A percentile compares a stretch with the other conserved stretches of the same genome.
Evolutionary conservation across 768 basidiomycete species (phyloP).

Genomic region (Peribolospora kevripleyi): DNA sequence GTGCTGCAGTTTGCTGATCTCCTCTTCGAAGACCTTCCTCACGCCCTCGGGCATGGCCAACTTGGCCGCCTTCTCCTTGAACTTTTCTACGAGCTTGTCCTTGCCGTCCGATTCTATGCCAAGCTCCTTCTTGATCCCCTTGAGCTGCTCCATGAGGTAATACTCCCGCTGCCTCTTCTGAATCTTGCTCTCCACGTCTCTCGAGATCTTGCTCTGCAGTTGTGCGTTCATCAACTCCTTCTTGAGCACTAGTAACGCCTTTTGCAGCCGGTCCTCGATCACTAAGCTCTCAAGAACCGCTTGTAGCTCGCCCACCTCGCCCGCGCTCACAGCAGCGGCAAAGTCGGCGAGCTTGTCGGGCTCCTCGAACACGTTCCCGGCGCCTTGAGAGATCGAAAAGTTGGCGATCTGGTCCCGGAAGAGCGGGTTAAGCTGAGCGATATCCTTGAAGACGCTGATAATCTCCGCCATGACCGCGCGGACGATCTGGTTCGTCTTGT

Average conservation of each 20-base stretch:
- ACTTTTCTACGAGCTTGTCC: slow-evolving; percentile 51
- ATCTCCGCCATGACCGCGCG: slow-evolving; percentile 92
- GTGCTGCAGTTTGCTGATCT: slow-evolving; percentile 64
- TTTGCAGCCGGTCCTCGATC: slow-evolving; percentile 69
- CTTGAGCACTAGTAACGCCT: slow-evolving; percentile 76
- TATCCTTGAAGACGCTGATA: slow-evolving; percentile 92
- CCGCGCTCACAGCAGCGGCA: slow-evolving; percentile 79
- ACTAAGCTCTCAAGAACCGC: slow-evolving; percentile 68
- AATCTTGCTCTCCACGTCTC: slow-evolving; percentile 61
- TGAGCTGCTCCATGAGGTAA: slow-evolving; percentile 15
- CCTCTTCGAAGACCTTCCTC: slow-evolving; percentile 86
- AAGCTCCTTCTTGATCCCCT: slow-evolving; percentile 19
- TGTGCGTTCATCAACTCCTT: slow-evolving; percentile 96
- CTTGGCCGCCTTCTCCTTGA: slow-evolving; percentile 55
- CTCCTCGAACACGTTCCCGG: slow-evolving; percentile 85
- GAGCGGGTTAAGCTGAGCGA: slow-evolving; percentile 83
- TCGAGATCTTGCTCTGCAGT: slow-evolving; percentile 68
- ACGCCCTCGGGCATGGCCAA: slow-evolving; percentile 62
- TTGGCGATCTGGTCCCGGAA: slow-evolving; percentile 97
- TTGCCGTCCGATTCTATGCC: slow-evolving; percentile 52
- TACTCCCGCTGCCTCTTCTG: slow-evolving; percentile 21
- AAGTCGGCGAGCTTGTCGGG: slow-evolving; percentile 95
- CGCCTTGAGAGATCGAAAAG: slow-evolving; percentile 77
- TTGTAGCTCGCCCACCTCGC: slow-evolving; percentile 78
- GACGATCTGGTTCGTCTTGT: slow-evolving; percentile 82